Evolutionary conservation across 176 grass and related monocot species (phyloP).

Genomic region (Canna indica): DNA sequence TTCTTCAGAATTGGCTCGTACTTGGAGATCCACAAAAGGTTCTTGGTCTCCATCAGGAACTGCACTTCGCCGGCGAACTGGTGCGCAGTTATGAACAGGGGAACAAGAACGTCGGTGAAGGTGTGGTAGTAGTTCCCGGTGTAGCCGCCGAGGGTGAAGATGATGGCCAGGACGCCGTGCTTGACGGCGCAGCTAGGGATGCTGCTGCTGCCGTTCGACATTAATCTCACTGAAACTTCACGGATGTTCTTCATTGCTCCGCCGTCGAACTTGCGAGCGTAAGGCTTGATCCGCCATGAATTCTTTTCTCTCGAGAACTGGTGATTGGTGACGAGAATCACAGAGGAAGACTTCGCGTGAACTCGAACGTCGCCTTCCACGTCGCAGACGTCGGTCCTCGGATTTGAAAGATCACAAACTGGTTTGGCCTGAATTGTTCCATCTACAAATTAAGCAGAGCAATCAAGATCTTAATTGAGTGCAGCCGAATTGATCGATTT

Average conservation of each 20-base stretch:
- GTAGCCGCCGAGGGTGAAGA: conserved; percentile 57
- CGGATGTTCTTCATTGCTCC: conserved; percentile 44
- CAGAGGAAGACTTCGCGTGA: conserved; percentile 30
- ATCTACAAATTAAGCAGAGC: too few species aligned
- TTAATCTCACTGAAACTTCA: conserved; percentile 44
- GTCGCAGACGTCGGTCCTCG: conserved; percentile 57
- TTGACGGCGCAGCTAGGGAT: conserved; percentile 33
- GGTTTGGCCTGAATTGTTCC: neutral
- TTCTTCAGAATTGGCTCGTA: conserved; percentile 38
- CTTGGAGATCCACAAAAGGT: conserved; percentile 69
- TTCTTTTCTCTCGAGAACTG: neutral
- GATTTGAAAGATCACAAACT: conserved; percentile 29
- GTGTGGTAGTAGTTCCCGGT: conserved; percentile 64
- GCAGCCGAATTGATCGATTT: too few species aligned
- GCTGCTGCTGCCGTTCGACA: conserved; percentile 17
- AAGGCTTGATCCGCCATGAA: conserved; percentile 52
- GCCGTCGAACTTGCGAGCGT: conserved; percentile 75
- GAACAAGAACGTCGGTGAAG: conserved; percentile 64
- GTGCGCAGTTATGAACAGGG: conserved; percentile 51
- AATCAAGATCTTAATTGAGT: too few species aligned
- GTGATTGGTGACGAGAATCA: conserved; percentile 32
- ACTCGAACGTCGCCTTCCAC: conserved; percentile 57
- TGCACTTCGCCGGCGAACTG: conserved; percentile 30
- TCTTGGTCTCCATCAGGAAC: conserved; percentile 38
- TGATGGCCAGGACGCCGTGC: conserved; percentile 32